Percentiles rank a stretch among this genome's conserved stretches.
Evolutionary conservation across 495 filamentous ascomycete species (phyloP).

Genomic region (Penicillium diatomitis): DNA sequence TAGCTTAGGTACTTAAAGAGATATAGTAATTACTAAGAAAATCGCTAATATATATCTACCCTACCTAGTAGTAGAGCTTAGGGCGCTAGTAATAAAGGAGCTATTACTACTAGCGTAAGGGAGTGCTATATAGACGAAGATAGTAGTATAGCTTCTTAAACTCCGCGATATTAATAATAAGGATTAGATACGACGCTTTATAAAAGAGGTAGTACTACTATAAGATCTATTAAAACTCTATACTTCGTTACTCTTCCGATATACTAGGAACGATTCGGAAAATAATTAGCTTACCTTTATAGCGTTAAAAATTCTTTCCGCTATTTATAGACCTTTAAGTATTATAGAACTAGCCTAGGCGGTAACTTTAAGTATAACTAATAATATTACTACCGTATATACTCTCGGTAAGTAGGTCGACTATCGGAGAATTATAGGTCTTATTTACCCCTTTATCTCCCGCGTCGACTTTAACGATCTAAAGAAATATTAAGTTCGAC

Average conservation of each 20-base stretch:
- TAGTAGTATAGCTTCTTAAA: background rate
- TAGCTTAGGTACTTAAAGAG: background rate
- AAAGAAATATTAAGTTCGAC: conserved; percentile 15
- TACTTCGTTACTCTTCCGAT: background rate
- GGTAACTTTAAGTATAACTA: conserved; percentile 5
- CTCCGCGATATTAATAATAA: too few species aligned
- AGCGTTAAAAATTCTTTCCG: conserved; percentile 13
- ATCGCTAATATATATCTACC: background rate
- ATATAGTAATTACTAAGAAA: background rate
- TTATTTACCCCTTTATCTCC: conserved; percentile 22
- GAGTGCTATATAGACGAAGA: background rate
- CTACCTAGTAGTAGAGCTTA: background rate
- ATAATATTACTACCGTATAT: conserved; percentile 4
- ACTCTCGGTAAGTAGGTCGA: conserved; percentile 14
- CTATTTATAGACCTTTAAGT: conserved; percentile 14
- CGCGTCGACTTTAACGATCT: conserved; percentile 10
- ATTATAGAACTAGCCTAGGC: conserved; percentile 19
- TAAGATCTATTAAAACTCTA: background rate
- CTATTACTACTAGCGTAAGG: background rate
- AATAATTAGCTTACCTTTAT: conserved; percentile 1
- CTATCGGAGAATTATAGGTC: conserved; percentile 15
- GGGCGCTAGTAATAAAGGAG: background rate
- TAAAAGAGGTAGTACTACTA: background rate
- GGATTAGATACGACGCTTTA: too few species aligned
- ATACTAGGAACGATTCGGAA: background rate